A percentile compares a stretch with the other conserved stretches of the same genome.
Evolutionary conservation across 2,329 filamentous ascomycete genomes (phyloP).

Genomic region (Apiospora phragmitis): DNA sequence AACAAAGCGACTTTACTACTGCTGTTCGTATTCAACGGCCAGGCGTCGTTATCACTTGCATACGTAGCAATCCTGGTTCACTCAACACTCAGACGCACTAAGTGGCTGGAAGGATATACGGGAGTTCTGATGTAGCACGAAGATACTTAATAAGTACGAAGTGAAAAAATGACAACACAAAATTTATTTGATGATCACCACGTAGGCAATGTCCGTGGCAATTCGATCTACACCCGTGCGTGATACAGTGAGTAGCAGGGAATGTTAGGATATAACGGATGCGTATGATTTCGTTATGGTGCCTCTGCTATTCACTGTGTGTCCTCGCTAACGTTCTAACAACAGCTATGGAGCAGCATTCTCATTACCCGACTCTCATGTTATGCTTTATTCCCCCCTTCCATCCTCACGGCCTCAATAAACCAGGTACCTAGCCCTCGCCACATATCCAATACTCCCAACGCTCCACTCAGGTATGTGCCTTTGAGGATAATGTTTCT

Average conservation of each 20-base stretch:
- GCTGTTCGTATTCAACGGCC: not conserved
- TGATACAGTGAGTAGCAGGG: too few species aligned
- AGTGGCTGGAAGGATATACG: not conserved
- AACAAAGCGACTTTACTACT: not conserved
- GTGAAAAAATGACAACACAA: not conserved
- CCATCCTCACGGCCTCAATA: not conserved
- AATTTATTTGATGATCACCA: not conserved
- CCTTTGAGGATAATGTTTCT: not conserved
- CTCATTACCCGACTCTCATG: not conserved
- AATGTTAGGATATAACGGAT: not conserved
- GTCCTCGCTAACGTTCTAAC: not conserved
- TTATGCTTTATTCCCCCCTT: not conserved
- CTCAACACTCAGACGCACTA: not conserved
- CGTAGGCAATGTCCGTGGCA: not conserved
- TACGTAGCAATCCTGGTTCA: not conserved
- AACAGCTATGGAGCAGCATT: not conserved
- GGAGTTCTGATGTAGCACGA: not conserved
- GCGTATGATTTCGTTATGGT: not conserved
- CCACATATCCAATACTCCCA: not conserved
- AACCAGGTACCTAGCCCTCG: not conserved
- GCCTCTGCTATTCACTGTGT: not conserved
- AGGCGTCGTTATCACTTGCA: not conserved
- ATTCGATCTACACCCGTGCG: not conserved
- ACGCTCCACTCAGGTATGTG: not conserved
- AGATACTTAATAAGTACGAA: conserved; percentile 4